These are phyloP conservation scores for Sugiyamaella marilandica DNA, from an alignment of 805 yeast genomes.

Conservation along the genomic window DNA sequence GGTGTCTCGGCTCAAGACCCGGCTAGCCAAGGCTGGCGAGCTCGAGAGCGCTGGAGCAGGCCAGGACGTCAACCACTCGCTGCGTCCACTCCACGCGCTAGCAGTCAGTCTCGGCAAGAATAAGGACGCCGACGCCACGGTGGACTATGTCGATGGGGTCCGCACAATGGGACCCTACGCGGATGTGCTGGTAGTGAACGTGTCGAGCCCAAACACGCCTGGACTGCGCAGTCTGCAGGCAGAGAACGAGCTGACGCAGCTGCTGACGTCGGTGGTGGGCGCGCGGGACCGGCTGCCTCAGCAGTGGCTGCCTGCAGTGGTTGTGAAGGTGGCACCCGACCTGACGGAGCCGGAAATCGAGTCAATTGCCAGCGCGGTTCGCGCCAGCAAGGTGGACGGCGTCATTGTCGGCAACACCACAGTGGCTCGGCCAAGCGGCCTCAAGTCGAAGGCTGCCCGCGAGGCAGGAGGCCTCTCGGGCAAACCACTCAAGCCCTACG, in stretches of 20 bases:
- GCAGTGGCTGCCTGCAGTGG: conserved; percentile 48
- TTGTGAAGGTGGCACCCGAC: conserved; percentile 94
- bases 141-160: conserved; percentile 83
- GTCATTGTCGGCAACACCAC: conserved; percentile 92
- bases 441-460: conserved; percentile 47
- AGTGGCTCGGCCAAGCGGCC: conserved; percentile 64
- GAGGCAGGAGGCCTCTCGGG: conserved; percentile 92
- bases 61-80: conserved; percentile 39
- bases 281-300: conserved; percentile 56
- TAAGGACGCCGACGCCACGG: conserved; percentile 72
- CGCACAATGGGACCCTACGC: conserved; percentile 75
- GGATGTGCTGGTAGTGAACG: conserved; percentile 85
- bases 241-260: conserved; percentile 63
- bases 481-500: conserved; percentile 76
- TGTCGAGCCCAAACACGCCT: conserved; percentile 94
- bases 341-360: conserved; percentile 72
- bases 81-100: conserved; percentile 59
- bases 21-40: conserved; percentile 44
- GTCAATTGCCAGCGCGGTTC: conserved; percentile 78
- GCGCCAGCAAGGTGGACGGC: conserved; percentile 76
- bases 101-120: conserved; percentile 90
- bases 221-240: conserved; percentile 84
- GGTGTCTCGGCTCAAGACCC: conserved; percentile 56
- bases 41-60: conserved; percentile 38
- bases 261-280: conserved; percentile 61